phyloP scores from a whole-genome alignment of 2,329 filamentous ascomycete species.

The Myotisia sp. region DNA sequence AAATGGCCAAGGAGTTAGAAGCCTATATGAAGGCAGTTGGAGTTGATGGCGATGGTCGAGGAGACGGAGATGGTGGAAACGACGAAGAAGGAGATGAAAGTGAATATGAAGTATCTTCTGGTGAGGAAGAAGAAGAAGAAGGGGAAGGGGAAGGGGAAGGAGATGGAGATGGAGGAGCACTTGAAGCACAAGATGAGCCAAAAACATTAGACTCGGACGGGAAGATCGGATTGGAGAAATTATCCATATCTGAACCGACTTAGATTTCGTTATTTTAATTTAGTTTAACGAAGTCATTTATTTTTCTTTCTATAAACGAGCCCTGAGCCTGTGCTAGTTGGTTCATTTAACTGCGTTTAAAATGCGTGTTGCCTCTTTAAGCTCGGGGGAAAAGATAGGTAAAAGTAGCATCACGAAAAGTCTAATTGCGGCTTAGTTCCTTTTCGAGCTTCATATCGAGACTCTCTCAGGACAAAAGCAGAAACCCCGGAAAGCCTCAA shows the following conservation, averaged over 20 bases:
- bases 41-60: slow-evolving; percentile 39
- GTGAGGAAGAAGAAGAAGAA: slow-evolving; percentile 8
- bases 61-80: slow-evolving; percentile 25
- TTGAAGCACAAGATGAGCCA: slow-evolving; percentile 1
- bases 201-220: neutral
- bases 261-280: too few relatives aligned
- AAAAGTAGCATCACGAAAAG: too few relatives aligned
- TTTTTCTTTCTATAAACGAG: too few relatives aligned
- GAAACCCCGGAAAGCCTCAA: too few relatives aligned
- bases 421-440: too few relatives aligned
- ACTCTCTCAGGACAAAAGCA: too few relatives aligned
- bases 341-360: too few relatives aligned
- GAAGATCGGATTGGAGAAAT: slow-evolving; percentile 3
- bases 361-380: too few relatives aligned
- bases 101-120: slow-evolving; percentile 17
- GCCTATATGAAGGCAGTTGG: slow-evolving; percentile 67
- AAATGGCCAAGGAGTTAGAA: slow-evolving; percentile 90
- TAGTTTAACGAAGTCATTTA: too few relatives aligned
- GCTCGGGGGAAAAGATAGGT: too few relatives aligned
- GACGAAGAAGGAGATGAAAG: slow-evolving; percentile 30
- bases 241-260: slow-evolving; percentile 3
- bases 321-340: too few relatives aligned
- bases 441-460: too few relatives aligned
- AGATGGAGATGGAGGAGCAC: neutral
- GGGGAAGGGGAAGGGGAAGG: neutral